Evolutionary conservation across 805 yeast genomes (phyloP), one percentile per base, ranked within the genome.

Genomic region (Maudiozyma pseudohumilis): DNA sequence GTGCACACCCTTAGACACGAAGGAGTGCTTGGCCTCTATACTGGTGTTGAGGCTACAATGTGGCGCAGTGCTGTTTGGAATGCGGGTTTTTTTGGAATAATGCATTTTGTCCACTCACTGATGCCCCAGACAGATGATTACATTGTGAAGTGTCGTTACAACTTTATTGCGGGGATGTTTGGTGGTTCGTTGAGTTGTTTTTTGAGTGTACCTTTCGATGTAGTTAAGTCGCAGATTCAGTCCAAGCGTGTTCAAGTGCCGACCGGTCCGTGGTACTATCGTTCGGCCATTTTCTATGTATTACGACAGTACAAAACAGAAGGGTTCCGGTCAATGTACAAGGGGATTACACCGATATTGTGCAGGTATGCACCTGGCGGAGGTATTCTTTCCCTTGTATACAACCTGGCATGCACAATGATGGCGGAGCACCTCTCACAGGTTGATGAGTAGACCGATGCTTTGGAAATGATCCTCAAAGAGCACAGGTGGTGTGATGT

Each of bases 311-410:
- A 77, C 52, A 46, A 42, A 25, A 96, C 87, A 63, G 96, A 89
- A 68, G 97, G 97, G 24, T 72, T 85, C 52, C 68, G 65, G 34
- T 94, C 96, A 8, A 72, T 89, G 42, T 88, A 87, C 65, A 88
- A 85, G 68, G 97, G 97, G 29, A 87, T 89, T 75, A 58, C 87
- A 47, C 97, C 97, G 48, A 89, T 89, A 69, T 96, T 89, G 9
- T 70, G 89, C 59, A 80, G 97, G 74, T 72, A 89, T 49, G 97
- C 96, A 36, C 97, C 97, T 42, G 97, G 97, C 54, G 97, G 97
- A 61, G 97, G 96, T 68, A 85, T 89, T 49, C 68, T 89, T 55
- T 73, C 89, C 59, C 96, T 89, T 33, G 96, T 89, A n/a, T 89
- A 85, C 72, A 86, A 96, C 10, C 11, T 11, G 15, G 18, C 13